Conservation (phyloP, 2,329 filamentous ascomycete genomes). For the Aspergillus unguis region DNA sequence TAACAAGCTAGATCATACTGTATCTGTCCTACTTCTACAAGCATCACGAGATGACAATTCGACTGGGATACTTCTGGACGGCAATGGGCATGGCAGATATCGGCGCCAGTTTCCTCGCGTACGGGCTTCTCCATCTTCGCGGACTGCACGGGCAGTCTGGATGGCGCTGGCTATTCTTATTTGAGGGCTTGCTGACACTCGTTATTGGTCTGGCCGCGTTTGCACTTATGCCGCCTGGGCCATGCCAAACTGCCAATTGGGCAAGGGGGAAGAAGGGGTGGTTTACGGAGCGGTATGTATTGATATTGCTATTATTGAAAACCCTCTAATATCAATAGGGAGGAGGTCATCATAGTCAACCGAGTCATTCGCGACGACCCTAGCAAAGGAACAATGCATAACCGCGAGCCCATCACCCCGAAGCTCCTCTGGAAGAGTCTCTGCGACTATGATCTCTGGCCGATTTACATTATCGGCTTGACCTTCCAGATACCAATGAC, state of each 20-base stretch:
- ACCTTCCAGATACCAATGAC: conserved; percentile 41
- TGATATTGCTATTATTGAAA: too few species aligned
- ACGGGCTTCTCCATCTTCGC: conserved; percentile 40
- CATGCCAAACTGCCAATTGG: conserved; percentile 60
- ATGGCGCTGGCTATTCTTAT: conserved; percentile 44
- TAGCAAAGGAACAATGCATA: conserved; percentile 60
- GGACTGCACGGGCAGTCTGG: conserved; percentile 26
- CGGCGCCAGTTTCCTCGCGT: conserved; percentile 48
- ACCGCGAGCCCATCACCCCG: conserved; percentile 52
- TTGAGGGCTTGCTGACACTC: conserved; percentile 46
- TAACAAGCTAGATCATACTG: conserved; percentile 21
- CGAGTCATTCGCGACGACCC: conserved; percentile 57
- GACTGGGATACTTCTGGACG: conserved; percentile 69
- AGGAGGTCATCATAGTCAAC: conserved; percentile 70
- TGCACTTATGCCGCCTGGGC: conserved; percentile 61
- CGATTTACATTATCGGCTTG: conserved; percentile 51
- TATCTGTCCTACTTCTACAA: conserved; percentile 77
- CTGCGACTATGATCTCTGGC: conserved; percentile 57
- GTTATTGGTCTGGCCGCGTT: conserved; percentile 55
- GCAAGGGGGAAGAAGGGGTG: conserved; percentile 63
- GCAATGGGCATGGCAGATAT: conserved; percentile 52
- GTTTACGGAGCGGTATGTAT: conserved; percentile 56
- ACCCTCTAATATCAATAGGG: conserved; percentile 21
- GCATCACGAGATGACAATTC: conserved; percentile 63
- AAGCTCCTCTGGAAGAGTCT: conserved; percentile 50